phyloP scores from a whole-genome alignment of 2,329 filamentous ascomycete genomes.

The Colletotrichum shisoi region DNA sequence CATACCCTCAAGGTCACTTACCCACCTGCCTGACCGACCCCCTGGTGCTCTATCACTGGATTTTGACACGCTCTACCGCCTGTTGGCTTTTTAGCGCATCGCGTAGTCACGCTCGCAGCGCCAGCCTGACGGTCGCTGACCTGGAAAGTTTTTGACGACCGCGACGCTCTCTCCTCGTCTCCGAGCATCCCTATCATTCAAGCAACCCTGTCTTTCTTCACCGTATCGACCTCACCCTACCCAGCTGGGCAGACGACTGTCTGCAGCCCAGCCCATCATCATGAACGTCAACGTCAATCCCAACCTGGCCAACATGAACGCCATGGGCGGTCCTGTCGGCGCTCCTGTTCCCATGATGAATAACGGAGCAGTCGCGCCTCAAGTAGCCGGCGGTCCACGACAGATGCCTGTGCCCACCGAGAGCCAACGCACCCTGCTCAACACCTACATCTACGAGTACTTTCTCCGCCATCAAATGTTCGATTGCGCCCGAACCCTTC shows the following conservation, averaged over 20 bases:
- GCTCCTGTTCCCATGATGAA: constrained; percentile 73
- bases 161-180: constrained; percentile 36
- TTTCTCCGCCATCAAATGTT: constrained; percentile 86
- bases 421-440: constrained; percentile 67
- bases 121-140: constrained; percentile 45
- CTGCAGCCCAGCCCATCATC: constrained; percentile 48
- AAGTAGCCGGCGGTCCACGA: constrained; percentile 43
- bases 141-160: constrained; percentile 43
- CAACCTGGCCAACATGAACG: constrained; percentile 74
- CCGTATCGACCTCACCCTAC: constrained; percentile 41
- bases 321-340: constrained; percentile 73
- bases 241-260: constrained; percentile 49
- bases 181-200: constrained; percentile 36
- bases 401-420: constrained; percentile 45
- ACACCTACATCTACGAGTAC: constrained; percentile 92
- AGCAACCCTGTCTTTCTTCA: constrained; percentile 22
- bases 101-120: constrained; percentile 34
- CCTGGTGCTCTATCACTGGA: constrained; percentile 19
- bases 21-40: neutral
- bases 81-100: constrained; percentile 37
- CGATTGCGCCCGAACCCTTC: constrained; percentile 79
- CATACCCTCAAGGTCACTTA: constrained; percentile 14
- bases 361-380: constrained; percentile 56
- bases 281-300: constrained; percentile 67
- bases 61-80: constrained; percentile 20